These are phyloP conservation scores for Neckera pumila DNA, from an alignment of 225 moss, liverwort and hornwort genomes.

Conservation along the genomic window DNA sequence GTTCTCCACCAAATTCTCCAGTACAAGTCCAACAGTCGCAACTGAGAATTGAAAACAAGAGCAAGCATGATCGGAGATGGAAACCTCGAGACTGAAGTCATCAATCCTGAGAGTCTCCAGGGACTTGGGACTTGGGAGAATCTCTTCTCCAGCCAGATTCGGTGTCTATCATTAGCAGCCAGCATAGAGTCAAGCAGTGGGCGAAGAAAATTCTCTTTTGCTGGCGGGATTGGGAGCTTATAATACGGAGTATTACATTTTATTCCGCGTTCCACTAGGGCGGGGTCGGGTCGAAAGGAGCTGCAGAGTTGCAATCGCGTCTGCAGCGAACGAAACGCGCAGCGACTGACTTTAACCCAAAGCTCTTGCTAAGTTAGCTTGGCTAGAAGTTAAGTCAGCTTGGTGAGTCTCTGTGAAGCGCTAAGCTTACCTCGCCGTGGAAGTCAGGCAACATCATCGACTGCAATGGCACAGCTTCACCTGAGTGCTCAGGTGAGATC, in stretches of 20 bases:
- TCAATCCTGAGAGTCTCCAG: background rate
- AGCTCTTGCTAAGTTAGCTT: background rate
- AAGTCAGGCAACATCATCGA: background rate
- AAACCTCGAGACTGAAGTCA: background rate
- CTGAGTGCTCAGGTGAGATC: background rate
- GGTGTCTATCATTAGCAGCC: background rate
- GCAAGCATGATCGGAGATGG: background rate
- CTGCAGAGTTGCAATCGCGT: background rate
- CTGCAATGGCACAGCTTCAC: background rate
- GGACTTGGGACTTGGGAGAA: background rate
- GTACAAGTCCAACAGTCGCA: background rate
- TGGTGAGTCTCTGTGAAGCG: background rate
- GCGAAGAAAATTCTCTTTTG: background rate
- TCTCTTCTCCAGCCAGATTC: background rate
- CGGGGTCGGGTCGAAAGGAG: background rate
- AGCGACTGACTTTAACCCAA: background rate
- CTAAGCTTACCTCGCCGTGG: background rate
- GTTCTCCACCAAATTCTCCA: background rate
- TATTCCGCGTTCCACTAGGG: background rate
- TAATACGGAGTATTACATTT: background rate
- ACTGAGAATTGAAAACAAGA: background rate
- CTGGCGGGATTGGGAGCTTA: background rate
- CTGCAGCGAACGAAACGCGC: background rate
- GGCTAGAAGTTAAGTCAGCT: background rate
- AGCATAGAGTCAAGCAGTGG: background rate